Conservation (phyloP, 495 filamentous ascomycete species). For the Penicillium soppii region DNA sequence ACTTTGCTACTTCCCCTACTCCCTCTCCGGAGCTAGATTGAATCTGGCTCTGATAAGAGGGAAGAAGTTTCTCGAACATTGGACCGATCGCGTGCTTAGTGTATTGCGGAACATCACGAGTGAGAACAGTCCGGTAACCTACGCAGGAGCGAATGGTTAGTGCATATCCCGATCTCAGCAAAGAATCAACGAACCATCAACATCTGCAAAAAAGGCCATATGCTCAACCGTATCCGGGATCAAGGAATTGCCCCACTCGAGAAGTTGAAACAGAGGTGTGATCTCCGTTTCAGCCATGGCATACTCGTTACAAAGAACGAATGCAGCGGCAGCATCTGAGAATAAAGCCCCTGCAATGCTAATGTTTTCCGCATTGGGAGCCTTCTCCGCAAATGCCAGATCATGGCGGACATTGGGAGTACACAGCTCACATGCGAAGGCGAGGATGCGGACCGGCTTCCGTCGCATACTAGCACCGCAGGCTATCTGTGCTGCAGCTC, state of each 20-base stretch:
- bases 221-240: conserved; percentile 45
- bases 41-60: neutral
- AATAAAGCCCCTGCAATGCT: conserved; percentile 62
- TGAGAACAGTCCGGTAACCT: neutral
- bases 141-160: neutral
- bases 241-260: conserved; percentile 58
- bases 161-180: neutral
- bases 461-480: conserved; percentile 52
- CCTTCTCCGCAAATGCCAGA: conserved; percentile 37
- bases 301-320: conserved; percentile 55
- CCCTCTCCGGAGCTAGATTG: neutral
- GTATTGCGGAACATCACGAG: neutral
- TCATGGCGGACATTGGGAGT: conserved; percentile 58
- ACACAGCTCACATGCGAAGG: conserved; percentile 60
- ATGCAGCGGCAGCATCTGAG: conserved; percentile 60
- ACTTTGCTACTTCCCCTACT: neutral
- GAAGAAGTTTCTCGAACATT: conserved; percentile 1
- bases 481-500: conserved; percentile 61
- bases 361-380: conserved; percentile 40
- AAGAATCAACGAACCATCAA: neutral
- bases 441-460: conserved; percentile 33
- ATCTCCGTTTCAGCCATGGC: conserved; percentile 14
- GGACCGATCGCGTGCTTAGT: neutral
- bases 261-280: conserved; percentile 50
- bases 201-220: neutral